Evolutionary conservation across 768 basidiomycete species (phyloP).

Genomic region (Mycena metata): DNA sequence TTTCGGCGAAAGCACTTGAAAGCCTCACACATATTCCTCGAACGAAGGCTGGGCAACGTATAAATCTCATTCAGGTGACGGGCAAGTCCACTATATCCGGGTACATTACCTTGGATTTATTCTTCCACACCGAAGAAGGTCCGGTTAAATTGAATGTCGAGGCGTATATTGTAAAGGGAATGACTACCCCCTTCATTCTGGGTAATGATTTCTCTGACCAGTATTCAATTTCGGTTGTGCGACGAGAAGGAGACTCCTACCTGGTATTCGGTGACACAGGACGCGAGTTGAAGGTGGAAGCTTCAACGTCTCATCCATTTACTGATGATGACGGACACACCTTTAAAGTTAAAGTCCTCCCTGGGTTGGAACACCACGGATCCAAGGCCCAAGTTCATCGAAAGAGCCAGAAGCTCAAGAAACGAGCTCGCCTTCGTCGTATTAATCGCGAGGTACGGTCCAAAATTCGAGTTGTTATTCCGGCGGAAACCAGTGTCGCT

Average conservation of each 20-base stretch:
- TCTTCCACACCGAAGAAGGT: conserved; percentile 41
- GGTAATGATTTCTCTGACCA: conserved; percentile 52
- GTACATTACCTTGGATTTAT: conserved; percentile 44
- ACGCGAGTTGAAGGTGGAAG: background rate
- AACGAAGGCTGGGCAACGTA: conserved; percentile 44
- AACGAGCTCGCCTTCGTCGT: background rate
- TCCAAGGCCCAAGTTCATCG: conserved; percentile 16
- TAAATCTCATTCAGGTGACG: conserved; percentile 51
- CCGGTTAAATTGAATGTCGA: conserved; percentile 44
- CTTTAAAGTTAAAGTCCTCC: conserved; percentile 13
- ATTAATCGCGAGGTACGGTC: conserved; percentile 26
- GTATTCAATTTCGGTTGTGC: conserved; percentile 46
- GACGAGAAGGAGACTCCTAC: conserved; percentile 33
- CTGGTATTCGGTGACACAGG: conserved; percentile 10
- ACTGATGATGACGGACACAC: conserved; percentile 21
- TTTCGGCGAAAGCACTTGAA: conserved; percentile 40
- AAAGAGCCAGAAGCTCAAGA: conserved; percentile 11
- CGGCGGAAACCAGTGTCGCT: conserved; percentile 22
- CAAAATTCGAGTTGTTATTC: conserved; percentile 24
- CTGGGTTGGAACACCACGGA: background rate
- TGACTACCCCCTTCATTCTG: conserved; percentile 47
- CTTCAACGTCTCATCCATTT: background rate
- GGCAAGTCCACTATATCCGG: conserved; percentile 46
- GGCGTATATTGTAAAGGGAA: conserved; percentile 48
- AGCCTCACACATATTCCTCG: conserved; percentile 31